Conservation (phyloP, 1,284 basidiomycete species). For the Porodaedalea pini region DNA sequence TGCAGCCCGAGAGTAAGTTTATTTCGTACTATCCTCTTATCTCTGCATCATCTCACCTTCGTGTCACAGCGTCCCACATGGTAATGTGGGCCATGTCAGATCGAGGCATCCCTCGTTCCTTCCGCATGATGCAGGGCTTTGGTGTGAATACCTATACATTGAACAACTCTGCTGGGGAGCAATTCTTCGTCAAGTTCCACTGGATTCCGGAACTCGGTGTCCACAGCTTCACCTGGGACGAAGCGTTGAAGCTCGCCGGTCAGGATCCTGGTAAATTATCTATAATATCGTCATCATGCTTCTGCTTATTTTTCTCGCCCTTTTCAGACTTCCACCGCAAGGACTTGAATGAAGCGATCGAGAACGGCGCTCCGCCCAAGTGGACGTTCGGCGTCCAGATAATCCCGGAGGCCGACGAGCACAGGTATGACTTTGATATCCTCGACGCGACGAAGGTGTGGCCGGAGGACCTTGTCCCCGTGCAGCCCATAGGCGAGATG, state of each 20-base stretch:
- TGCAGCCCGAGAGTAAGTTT: conserved; percentile 55
- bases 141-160: conserved; percentile 81
- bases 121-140: conserved; percentile 85
- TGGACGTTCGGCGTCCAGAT: conserved; percentile 80
- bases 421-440: conserved; percentile 79
- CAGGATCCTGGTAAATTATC: conserved; percentile 61
- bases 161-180: conserved; percentile 59
- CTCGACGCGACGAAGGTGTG: conserved; percentile 84
- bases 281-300: background rate
- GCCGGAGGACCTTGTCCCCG: conserved; percentile 74
- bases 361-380: conserved; percentile 60
- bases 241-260: conserved; percentile 77
- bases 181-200: conserved; percentile 84
- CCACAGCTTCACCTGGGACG: conserved; percentile 83
- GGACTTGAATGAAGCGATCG: conserved; percentile 76
- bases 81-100: conserved; percentile 83
- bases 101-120: conserved; percentile 75
- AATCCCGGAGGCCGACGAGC: conserved; percentile 62
- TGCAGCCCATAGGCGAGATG: conserved; percentile 73
- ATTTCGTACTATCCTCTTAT: background rate
- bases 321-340: conserved; percentile 71
- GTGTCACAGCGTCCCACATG: conserved; percentile 64
- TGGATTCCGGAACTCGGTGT: conserved; percentile 78
- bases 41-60: conserved; percentile 7
- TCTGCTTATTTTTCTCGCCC: conserved; percentile 2